These are phyloP conservation scores for Silybum marianum DNA, from an alignment of 129 eudicot genomes.

Conservation along the genomic window DNA sequence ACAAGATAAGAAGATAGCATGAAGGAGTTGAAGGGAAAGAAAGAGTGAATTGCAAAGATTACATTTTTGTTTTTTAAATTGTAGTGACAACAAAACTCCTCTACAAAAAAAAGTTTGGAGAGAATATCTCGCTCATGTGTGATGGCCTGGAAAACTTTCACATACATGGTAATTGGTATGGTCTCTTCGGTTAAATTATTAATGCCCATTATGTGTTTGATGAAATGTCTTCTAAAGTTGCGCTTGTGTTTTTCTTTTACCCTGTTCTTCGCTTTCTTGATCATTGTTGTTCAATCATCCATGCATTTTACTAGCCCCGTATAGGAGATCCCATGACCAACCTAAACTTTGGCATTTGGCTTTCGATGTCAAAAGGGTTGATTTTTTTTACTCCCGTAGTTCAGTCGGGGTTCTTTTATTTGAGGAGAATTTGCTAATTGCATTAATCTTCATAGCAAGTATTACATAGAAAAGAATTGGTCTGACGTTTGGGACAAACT, in stretches of 20 bases:
- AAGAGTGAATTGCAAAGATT: too few relatives aligned
- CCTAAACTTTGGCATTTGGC: not conserved
- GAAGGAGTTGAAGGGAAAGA: too few relatives aligned
- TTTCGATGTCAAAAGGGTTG: not conserved
- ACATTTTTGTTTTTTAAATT: too few relatives aligned
- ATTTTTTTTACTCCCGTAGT: not conserved
- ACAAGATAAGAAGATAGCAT: too few relatives aligned
- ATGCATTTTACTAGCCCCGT: too few relatives aligned
- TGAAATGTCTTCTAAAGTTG: not conserved
- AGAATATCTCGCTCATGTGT: too few relatives aligned
- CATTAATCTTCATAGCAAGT: not conserved
- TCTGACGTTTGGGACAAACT: not conserved
- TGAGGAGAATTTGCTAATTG: not conserved
- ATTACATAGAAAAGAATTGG: not conserved
- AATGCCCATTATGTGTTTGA: not conserved
- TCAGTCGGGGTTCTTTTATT: not conserved
- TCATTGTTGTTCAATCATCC: not conserved
- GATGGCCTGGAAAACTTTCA: too few relatives aligned
- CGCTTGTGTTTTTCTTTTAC: not conserved
- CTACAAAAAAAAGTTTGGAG: too few relatives aligned
- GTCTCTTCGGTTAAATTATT: not conserved
- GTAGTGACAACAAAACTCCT: too few relatives aligned
- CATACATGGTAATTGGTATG: not conserved
- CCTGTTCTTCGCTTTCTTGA: not conserved
- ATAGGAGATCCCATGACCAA: not conserved